Evolutionary conservation across 148 eudicot genomes (phyloP).

Genomic region (Heliamphora exappendiculata): DNA sequence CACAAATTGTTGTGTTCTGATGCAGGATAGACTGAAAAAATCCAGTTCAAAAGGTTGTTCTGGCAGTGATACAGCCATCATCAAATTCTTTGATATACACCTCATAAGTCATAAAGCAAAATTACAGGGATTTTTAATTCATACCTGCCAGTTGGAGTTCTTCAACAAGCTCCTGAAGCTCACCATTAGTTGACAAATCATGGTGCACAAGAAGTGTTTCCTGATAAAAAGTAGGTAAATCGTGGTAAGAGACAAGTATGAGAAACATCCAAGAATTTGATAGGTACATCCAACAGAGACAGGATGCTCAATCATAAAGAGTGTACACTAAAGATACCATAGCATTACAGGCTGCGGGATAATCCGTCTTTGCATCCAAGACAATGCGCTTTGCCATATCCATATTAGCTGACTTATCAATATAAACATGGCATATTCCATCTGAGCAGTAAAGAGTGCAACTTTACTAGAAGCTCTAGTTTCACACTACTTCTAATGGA

Average conservation of each 20-base stretch:
- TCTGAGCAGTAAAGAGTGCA: conserved; percentile 29
- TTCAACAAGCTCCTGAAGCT: conserved; percentile 39
- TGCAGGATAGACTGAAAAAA: neutral
- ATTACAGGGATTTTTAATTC: neutral
- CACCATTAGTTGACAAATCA: conserved; percentile 49
- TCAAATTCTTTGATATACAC: neutral
- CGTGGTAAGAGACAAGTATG: neutral
- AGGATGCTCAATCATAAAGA: neutral
- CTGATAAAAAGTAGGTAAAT: conserved; percentile 24
- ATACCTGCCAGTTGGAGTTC: conserved; percentile 64
- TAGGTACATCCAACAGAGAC: neutral
- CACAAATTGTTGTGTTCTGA: neutral
- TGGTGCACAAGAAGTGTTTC: conserved; percentile 90
- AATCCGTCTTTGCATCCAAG: conserved; percentile 71
- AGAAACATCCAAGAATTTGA: neutral
- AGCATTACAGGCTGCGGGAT: conserved; percentile 96
- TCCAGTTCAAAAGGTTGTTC: neutral
- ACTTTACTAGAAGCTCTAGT: conserved; percentile 5
- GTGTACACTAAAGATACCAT: conserved; percentile 43
- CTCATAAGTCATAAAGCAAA: neutral
- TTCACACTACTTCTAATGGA: neutral
- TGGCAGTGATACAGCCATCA: neutral
- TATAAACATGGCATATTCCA: conserved; percentile 91
- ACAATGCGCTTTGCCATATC: conserved; percentile 73
- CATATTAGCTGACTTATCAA: conserved; percentile 79